Base-by-base conservation (phyloP, 108 stramenopile genomes). In the Poteriospumella lacustris region DNA sequence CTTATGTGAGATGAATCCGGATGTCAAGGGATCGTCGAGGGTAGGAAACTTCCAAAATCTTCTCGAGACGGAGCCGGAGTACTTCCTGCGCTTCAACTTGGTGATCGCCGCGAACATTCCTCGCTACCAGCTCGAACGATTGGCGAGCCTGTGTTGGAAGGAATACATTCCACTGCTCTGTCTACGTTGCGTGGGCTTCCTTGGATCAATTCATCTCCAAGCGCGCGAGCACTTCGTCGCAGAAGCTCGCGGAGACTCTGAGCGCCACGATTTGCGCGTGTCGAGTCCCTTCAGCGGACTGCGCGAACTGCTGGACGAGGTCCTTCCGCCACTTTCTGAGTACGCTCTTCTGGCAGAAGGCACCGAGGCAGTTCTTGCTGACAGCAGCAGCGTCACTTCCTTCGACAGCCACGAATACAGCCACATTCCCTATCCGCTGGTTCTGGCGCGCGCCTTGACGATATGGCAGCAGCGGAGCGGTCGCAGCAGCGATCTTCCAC, bases 101-200 rank as follows among this genome's bases (percentile, higher is more conserved):
- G 91, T 99, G 36, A 87, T 99, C 76, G 91, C 88, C 2, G 79
- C 90, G 29, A 94, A 98, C 80, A 79, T 96, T 76, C 85, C 89
- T n/a, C 86, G 89, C 1, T 1, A 68, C 0, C 64, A 91, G 19
- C 68, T 91, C 26, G 79, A 89, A 26, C 58, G 76, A 34, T 76
- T 97, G 60, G 88, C 89, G 0, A 58, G 68, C 12, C 77, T 84
- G 0, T 92, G 92, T 68, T 85, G 84, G 58, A 44, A 43, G 3
- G 62, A 40, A 0, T 60, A 77, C 0, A 42, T 90, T 2, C 93
- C 96, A 0, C 83, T 96, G 31, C 28, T 99, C 31, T 77, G 87
- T 40, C 89, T 90, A 0, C 82, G 90, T 2, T 87, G 91, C 42
- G 95, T 93, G 72, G 98, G 98, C 29, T 56, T 97, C 33, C 68